Evolutionary conservation across 371 early-diverging fungal species (phyloP).

Genomic region (Saksenaea oblongispora): DNA sequence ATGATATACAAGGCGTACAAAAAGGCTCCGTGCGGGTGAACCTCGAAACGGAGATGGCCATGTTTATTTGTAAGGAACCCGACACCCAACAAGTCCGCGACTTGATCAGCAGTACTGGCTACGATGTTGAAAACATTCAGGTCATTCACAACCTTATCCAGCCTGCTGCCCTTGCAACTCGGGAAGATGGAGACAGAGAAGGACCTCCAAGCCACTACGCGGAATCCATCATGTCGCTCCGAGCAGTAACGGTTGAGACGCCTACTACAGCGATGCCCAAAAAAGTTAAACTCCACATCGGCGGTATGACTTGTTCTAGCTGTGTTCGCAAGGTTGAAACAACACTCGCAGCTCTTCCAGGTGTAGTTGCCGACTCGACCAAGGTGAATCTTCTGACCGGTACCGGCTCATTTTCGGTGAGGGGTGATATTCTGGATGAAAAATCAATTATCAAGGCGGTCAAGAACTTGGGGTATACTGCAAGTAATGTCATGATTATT

Average conservation of each 20-base stretch:
- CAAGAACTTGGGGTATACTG: conserved; percentile 65
- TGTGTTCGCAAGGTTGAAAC: conserved; percentile 74
- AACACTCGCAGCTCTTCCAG: conserved; percentile 50
- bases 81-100: conserved; percentile 24
- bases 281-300: conserved; percentile 46
- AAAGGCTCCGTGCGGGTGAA: conserved; percentile 37
- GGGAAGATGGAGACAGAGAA: neutral
- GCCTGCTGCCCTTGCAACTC: conserved; percentile 20
- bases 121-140: conserved; percentile 43
- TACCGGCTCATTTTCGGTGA: conserved; percentile 43
- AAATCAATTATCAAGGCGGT: conserved; percentile 48
- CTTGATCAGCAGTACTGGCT: conserved; percentile 39
- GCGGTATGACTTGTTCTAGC: conserved; percentile 84
- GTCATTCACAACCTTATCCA: conserved; percentile 45
- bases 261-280: conserved; percentile 24
- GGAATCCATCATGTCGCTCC: conserved; percentile 23
- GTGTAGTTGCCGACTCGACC: conserved; percentile 51
- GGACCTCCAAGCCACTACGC: neutral
- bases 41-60: conserved; percentile 50
- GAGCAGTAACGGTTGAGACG: conserved; percentile 29
- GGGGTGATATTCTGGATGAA: conserved; percentile 25
- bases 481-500: conserved; percentile 36
- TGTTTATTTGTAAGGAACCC: conserved; percentile 36
- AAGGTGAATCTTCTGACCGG: conserved; percentile 49
- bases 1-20: conserved; percentile 27